Evolutionary conservation across 768 basidiomycete species (phyloP).

Genomic region (Strobilomyces confusus): DNA sequence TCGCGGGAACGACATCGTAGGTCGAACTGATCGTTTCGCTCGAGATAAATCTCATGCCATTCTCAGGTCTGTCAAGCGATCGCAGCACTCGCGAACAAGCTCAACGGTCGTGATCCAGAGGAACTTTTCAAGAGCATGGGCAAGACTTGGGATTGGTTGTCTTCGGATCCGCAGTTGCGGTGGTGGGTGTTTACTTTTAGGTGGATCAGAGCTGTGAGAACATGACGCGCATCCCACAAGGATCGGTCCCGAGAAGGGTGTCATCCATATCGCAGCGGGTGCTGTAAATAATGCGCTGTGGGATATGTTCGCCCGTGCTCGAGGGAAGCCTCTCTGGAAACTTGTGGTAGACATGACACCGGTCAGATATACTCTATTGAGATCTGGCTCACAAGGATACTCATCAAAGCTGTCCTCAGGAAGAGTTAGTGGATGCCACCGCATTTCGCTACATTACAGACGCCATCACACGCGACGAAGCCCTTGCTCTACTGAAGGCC

Average conservation of each 20-base stretch:
- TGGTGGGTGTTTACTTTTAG: constrained; percentile 47
- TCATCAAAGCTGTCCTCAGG: constrained; percentile 38
- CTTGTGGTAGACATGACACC: constrained; percentile 88
- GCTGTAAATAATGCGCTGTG: constrained; percentile 92
- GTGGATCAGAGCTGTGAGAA: background rate
- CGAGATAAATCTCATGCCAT: constrained; percentile 1
- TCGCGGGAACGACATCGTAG: constrained; percentile 89
- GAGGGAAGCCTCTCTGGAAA: constrained; percentile 91
- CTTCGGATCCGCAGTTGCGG: constrained; percentile 85
- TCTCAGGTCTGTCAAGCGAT: constrained; percentile 78
- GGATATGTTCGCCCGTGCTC: constrained; percentile 84
- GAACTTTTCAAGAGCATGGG: constrained; percentile 89
- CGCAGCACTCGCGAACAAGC: constrained; percentile 70
- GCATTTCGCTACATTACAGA: constrained; percentile 92
- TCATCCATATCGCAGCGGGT: constrained; percentile 85
- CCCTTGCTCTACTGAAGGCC: constrained; percentile 73
- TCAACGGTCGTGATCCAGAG: constrained; percentile 79
- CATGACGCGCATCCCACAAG: constrained; percentile 33
- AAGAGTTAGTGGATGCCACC: constrained; percentile 71
- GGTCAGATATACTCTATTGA: constrained; percentile 30
- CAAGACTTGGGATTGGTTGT: constrained; percentile 81
- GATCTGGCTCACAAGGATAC: background rate
- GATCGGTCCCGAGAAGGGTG: constrained; percentile 94
- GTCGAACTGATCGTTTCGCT: constrained; percentile 3
- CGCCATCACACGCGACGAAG: constrained; percentile 88